These are phyloP conservation scores for Trichoderma hamatum DNA, from an alignment of 2,329 filamentous ascomycete genomes.

Conservation along the genomic window DNA sequence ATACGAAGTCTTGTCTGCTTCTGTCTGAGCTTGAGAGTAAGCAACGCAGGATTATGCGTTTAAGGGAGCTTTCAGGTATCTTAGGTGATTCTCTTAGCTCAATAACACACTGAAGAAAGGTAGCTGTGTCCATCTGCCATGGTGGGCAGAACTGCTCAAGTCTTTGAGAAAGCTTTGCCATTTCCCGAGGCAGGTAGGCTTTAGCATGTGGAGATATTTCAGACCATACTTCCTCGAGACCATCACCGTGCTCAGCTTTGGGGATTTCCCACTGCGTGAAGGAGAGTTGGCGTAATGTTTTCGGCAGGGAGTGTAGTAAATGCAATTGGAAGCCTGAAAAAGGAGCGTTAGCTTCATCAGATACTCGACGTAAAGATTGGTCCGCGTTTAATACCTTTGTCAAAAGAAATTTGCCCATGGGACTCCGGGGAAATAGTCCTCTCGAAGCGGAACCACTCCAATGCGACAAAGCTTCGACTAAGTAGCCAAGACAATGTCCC, in stretches of 20 bases:
- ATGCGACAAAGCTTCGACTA: conserved; percentile 11
- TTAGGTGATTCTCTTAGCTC: not conserved
- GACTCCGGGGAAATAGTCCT: not conserved
- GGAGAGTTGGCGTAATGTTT: conserved; percentile 14
- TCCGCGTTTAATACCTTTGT: not conserved
- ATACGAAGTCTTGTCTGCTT: conserved; percentile 5
- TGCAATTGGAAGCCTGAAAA: not conserved
- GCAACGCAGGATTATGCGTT: conserved; percentile 7
- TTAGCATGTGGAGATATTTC: not conserved
- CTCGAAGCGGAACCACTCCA: conserved; percentile 16
- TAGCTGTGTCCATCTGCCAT: conserved; percentile 17
- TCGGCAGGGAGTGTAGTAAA: conserved; percentile 10
- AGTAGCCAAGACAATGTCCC: not conserved
- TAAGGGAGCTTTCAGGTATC: not conserved
- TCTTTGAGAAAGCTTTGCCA: conserved; percentile 18
- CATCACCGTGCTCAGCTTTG: not conserved
- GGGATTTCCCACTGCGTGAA: conserved; percentile 18
- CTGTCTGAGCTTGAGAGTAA: not conserved
- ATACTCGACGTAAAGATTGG: not conserved
- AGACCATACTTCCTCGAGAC: not conserved
- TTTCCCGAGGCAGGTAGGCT: not conserved
- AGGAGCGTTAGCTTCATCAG: not conserved
- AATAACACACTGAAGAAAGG: conserved; percentile 7
- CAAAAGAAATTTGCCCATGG: not conserved
- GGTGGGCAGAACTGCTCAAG: conserved; percentile 8